Percentiles rank a stretch among this genome's conserved stretches.
phyloP scores from a whole-genome alignment of 345 rosid genomes.

The Heritiera littoralis region DNA sequence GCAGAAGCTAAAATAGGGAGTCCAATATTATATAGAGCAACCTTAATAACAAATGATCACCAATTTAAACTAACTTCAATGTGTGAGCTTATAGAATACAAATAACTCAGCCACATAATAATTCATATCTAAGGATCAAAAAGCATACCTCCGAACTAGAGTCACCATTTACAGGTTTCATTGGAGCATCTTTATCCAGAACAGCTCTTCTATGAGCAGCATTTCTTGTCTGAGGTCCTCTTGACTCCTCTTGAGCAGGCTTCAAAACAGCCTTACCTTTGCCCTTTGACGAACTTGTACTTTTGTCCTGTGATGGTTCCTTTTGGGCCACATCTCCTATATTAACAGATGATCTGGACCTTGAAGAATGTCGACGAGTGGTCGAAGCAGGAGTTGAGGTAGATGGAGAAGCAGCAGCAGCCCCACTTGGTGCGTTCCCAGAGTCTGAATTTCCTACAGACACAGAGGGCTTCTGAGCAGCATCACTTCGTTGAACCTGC shows the following conservation, averaged over 20 bases:
- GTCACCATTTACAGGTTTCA: constrained; percentile 72
- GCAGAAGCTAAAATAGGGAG: not conserved
- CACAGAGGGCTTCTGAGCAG: constrained; percentile 66
- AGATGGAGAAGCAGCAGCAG: constrained; percentile 79
- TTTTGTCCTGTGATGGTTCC: constrained; percentile 68
- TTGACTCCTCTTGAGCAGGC: constrained; percentile 66
- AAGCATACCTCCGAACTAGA: constrained; percentile 84
- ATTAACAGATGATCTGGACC: constrained; percentile 79
- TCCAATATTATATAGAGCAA: not conserved
- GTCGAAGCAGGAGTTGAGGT: constrained; percentile 67
- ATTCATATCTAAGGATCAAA: not conserved
- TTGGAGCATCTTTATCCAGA: constrained; percentile 70
- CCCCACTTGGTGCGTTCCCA: constrained; percentile 57
- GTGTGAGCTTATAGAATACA: not conserved
- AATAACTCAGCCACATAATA: not conserved
- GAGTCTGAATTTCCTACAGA: constrained; percentile 72
- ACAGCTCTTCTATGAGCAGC: constrained; percentile 85
- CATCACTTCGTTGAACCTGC: constrained; percentile 85
- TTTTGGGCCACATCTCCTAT: constrained; percentile 70
- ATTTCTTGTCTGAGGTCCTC: constrained; percentile 97
- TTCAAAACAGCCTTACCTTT: constrained; percentile 98
- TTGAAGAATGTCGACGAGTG: constrained; percentile 76
- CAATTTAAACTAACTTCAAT: not conserved
- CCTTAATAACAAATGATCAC: constrained; percentile 22
- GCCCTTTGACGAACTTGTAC: constrained; percentile 80